Evolutionary conservation across 2,329 filamentous ascomycete species (phyloP).

Genomic region (Ophiostoma quercus): DNA sequence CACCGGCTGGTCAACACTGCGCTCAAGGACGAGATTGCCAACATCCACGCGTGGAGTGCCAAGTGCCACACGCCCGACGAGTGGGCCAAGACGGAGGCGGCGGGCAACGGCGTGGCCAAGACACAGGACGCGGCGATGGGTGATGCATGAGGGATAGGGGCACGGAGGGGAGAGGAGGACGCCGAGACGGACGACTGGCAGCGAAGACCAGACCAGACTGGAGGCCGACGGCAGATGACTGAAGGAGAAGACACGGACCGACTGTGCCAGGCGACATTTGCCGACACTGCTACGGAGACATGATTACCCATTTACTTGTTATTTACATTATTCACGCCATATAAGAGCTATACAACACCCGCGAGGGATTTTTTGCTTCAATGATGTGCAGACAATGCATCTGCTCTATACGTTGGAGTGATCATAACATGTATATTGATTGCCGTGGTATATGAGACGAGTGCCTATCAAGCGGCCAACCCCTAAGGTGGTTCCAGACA

Average conservation of each 20-base stretch:
- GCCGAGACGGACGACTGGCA: not conserved
- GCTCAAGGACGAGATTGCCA: slow-evolving; percentile 80
- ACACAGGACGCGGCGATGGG: slow-evolving; percentile 53
- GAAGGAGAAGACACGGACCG: not conserved
- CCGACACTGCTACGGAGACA: not conserved
- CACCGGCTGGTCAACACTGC: slow-evolving; percentile 80
- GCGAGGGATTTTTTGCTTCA: not conserved
- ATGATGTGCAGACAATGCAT: not conserved
- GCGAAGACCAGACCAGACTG: too few species aligned
- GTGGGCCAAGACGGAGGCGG: slow-evolving; percentile 65
- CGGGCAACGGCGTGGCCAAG: slow-evolving; percentile 35
- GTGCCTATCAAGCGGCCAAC: too few species aligned
- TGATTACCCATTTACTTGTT: slow-evolving; percentile 13
- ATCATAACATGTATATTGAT: not conserved
- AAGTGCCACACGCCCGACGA: slow-evolving; percentile 90
- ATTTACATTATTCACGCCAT: not conserved
- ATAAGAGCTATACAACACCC: slow-evolving; percentile 3
- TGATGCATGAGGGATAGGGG: not conserved
- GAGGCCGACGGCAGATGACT: not conserved
- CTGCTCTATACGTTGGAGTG: too few species aligned
- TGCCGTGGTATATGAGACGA: not conserved
- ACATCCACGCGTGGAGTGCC: slow-evolving; percentile 91
- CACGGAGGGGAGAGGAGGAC: not conserved
- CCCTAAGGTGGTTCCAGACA: not conserved
- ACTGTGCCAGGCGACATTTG: not conserved